Conservation (phyloP, 176 grass and related monocot species). For the Hordeum marinum region DNA sequence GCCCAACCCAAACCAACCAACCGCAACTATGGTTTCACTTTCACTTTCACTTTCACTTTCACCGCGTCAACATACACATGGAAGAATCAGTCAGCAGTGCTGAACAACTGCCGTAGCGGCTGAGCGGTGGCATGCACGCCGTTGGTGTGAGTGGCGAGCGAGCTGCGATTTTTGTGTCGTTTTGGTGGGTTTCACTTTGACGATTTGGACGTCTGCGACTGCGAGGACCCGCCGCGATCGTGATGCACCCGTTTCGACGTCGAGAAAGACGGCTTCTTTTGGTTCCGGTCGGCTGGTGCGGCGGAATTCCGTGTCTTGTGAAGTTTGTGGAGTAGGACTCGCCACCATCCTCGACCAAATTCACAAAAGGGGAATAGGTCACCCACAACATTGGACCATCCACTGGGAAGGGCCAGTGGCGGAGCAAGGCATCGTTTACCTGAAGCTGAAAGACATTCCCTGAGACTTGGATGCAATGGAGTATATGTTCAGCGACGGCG, state of each 20-base stretch:
- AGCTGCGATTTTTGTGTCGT: neutral
- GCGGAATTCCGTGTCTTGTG: neutral
- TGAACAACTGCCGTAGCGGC: no score
- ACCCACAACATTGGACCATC: neutral
- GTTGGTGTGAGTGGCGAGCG: neutral
- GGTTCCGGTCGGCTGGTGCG: neutral
- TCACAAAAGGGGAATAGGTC: neutral
- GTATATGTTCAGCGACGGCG: neutral
- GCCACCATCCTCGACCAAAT: neutral
- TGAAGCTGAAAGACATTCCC: constrained; percentile 10
- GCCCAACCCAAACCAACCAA: neutral
- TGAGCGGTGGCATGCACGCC: neutral
- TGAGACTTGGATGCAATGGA: neutral
- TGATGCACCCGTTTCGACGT: neutral
- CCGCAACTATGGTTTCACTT: neutral
- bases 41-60: neutral
- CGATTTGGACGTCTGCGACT: neutral
- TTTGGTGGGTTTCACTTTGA: neutral
- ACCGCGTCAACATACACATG: neutral
- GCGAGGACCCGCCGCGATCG: neutral
- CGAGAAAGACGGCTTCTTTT: neutral
- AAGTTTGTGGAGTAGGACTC: constrained; percentile 21
- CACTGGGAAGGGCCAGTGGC: neutral
- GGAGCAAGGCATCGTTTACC: neutral
- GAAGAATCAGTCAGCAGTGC: no score